phyloP scores from a whole-genome alignment of 495 filamentous ascomycete genomes.

The Xylaria longipes region DNA sequence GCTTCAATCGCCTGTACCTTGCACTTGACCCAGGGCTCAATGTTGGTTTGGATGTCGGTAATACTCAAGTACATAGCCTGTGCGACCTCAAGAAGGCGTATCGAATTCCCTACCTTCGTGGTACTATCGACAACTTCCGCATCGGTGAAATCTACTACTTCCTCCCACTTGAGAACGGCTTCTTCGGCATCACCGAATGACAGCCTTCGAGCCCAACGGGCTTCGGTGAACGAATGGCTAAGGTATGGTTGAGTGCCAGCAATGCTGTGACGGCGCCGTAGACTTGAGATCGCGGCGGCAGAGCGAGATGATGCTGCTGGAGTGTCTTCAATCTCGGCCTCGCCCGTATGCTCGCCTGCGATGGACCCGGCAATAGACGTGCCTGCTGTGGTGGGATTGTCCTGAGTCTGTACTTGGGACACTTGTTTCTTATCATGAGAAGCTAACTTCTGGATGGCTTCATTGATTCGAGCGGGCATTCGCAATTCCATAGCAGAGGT shows the following conservation, averaged over 20 bases:
- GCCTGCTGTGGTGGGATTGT: slow-evolving; percentile 33
- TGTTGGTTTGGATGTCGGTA: slow-evolving; percentile 53
- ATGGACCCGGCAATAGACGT: slow-evolving; percentile 51
- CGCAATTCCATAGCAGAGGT: slow-evolving; percentile 26
- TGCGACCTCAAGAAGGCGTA: slow-evolving; percentile 60
- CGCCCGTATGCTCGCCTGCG: slow-evolving; percentile 54
- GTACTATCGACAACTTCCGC: slow-evolving; percentile 19
- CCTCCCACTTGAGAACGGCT: slow-evolving; percentile 76
- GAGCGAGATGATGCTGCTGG: slow-evolving; percentile 42
- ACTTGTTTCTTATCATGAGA: slow-evolving; percentile 32
- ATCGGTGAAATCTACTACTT: slow-evolving; percentile 47
- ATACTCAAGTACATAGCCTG: slow-evolving; percentile 63
- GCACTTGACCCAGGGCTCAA: slow-evolving; percentile 69
- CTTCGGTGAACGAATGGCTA: slow-evolving; percentile 54
- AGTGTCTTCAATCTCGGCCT: slow-evolving; percentile 51
- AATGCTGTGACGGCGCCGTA: slow-evolving; percentile 59
- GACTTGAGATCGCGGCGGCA: slow-evolving; percentile 30
- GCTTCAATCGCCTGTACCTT: slow-evolving; percentile 68
- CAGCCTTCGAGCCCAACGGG: slow-evolving; percentile 77
- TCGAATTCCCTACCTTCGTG: slow-evolving; percentile 42
- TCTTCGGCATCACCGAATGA: slow-evolving; percentile 93
- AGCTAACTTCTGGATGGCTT: slow-evolving; percentile 25
- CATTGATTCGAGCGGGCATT: slow-evolving; percentile 19
- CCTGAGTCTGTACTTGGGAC: slow-evolving; percentile 30
- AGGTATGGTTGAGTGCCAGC: slow-evolving; percentile 42